Evolutionary conservation across 371 early-diverging fungal genomes (phyloP).

Genomic region (Sporodiniella umbellata): DNA sequence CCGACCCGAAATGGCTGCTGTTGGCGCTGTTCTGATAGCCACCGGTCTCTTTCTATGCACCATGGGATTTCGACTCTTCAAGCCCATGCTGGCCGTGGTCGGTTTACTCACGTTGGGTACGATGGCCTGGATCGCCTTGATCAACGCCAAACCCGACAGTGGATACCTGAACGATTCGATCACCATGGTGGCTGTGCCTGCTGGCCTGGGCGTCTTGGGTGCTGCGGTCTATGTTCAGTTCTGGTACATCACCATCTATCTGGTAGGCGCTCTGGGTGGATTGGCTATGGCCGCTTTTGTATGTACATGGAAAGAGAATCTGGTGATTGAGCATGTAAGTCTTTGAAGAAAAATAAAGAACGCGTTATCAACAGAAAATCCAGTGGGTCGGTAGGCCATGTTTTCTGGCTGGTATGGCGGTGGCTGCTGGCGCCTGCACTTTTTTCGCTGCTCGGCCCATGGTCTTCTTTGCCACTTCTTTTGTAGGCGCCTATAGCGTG

Average conservation of each 20-base stretch:
- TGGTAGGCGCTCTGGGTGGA: slow-evolving; percentile 17
- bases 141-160: slow-evolving; percentile 10
- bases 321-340: slow-evolving; percentile 20
- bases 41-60: slow-evolving; percentile 25
- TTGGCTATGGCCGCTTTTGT: slow-evolving; percentile 17
- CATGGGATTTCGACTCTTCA: slow-evolving; percentile 27
- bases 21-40: slow-evolving; percentile 28
- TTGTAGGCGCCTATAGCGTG: slow-evolving; percentile 30
- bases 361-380: neutral
- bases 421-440: slow-evolving; percentile 1
- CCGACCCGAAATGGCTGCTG: slow-evolving; percentile 21
- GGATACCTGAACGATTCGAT: slow-evolving; percentile 16
- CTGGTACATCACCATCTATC: slow-evolving; percentile 19
- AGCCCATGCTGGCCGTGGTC: slow-evolving; percentile 20
- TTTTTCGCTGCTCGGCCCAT: slow-evolving; percentile 7
- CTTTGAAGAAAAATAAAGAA: neutral
- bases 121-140: slow-evolving; percentile 22
- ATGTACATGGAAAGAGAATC: slow-evolving; percentile 15
- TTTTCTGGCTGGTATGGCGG: slow-evolving; percentile 19
- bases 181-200: slow-evolving; percentile 21
- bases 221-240: slow-evolving; percentile 14
- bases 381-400: slow-evolving; percentile 15
- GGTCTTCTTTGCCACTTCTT: slow-evolving; percentile 25
- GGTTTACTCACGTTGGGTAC: slow-evolving; percentile 35
- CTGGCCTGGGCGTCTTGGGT: slow-evolving; percentile 18